Base-by-base conservation (phyloP, 1,284 basidiomycete genomes). In the Chondrostereum purpureum region DNA sequence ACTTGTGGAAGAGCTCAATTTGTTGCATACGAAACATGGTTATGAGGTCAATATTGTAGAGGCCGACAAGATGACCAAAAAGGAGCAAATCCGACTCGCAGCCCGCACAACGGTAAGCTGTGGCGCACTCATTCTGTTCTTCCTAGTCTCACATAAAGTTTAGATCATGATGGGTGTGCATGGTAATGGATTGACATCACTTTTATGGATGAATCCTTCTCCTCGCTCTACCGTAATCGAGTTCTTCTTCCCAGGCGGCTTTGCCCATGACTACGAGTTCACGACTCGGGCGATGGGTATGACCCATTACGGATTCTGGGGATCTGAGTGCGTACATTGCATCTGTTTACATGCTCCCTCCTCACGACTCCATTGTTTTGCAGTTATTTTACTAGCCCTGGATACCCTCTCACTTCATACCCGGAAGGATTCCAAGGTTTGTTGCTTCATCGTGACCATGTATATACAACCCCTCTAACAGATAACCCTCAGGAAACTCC, bases 81-180 rank as follows among this genome's bases (percentile, higher is more conserved):
- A 51, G 35, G 62, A 67, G 35, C 69, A 70, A 53, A 47, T 70
- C 39, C 63, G 60, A 40, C 45, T 64, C 4, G 61, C 58, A 19
- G 58, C 64, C 31, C 58, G 61, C 48, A 66, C 60, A 17, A 64
- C 65, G 17, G 68, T 69, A 38, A 47, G 66, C 59, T 45, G 42
- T 38, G 43, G 27, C 43, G 42, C 37, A 11, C 21, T 41, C 37
- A 11, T 42, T 24, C 22, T 39, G 34, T 37, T 20, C 27, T 46
- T n/a, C n/a, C n/a, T n/a, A n/a, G 8, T 47, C 1, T 16, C 10
- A 31, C 27, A 22, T 5, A n/a, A n/a, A n/a, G n/a, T n/a, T n/a
- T 33, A 91, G 85, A 84, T 92, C 54, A 75, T 92, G 77, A 82
- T 91, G 75, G 88, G 89, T 47, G 82, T 92, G 13, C 90, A 93